Conservation (phyloP, 345 rosid genomes). For the Durio zibethinus region DNA sequence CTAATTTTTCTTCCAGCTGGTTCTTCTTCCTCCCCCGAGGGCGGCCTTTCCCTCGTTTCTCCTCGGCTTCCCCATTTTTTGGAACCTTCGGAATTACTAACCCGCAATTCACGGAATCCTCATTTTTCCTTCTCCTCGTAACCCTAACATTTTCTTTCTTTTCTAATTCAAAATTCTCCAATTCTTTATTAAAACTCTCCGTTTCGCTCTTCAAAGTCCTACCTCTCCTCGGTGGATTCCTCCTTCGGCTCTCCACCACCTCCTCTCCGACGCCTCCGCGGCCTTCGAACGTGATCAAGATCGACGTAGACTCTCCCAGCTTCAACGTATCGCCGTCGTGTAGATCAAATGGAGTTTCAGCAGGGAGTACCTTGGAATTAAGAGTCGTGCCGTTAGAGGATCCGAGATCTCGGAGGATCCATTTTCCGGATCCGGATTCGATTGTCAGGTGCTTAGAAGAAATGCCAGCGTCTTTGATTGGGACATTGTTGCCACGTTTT, state of each 20-base stretch:
- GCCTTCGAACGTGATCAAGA: slow-evolving; percentile 36
- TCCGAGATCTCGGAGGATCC: slow-evolving; percentile 63
- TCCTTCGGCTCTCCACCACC: slow-evolving; percentile 9
- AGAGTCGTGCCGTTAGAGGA: slow-evolving; percentile 84
- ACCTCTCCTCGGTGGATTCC: slow-evolving; percentile 27
- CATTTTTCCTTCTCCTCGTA: slow-evolving; percentile 31
- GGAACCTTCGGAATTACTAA: neutral
- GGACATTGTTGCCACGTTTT: slow-evolving; percentile 64
- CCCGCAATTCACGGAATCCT: slow-evolving; percentile 21
- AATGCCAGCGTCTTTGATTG: slow-evolving; percentile 71
- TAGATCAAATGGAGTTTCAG: slow-evolving; percentile 41
- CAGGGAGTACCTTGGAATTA: slow-evolving; percentile 41
- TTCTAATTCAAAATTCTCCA: slow-evolving; percentile 16
- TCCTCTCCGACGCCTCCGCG: neutral
- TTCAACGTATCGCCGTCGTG: slow-evolving; percentile 60
- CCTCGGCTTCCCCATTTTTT: slow-evolving; percentile 17
- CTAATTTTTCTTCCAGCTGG: neutral
- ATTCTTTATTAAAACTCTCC: slow-evolving; percentile 18
- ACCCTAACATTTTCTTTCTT: slow-evolving; percentile 23
- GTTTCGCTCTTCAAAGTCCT: slow-evolving; percentile 28
- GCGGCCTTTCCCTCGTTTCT: slow-evolving; percentile 10
- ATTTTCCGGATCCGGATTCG: slow-evolving; percentile 51
- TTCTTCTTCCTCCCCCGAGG: slow-evolving; percentile 20
- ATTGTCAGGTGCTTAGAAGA: slow-evolving; percentile 73
- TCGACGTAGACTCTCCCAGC: slow-evolving; percentile 68